These are phyloP conservation scores for Gentiana dahurica DNA, from an alignment of 257 asterid genomes.

Conservation along the genomic window DNA sequence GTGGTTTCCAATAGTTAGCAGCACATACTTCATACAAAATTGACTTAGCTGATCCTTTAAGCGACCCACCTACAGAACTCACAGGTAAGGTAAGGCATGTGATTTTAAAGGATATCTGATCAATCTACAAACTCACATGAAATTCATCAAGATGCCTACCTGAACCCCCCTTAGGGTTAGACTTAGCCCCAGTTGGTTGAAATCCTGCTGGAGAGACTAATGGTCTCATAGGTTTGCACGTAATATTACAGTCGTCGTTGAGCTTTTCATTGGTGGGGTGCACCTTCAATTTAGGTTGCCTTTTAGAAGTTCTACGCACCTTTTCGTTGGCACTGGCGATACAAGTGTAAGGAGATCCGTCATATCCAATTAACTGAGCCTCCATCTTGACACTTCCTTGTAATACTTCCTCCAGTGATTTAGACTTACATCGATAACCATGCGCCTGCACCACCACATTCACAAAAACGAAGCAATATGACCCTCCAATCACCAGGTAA, in stretches of 20 bases:
- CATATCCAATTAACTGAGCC: constrained; percentile 72
- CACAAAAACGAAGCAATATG: constrained; percentile 2
- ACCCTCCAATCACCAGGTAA: too few relatives aligned
- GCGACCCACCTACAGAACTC: constrained; percentile 32
- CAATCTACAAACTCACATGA: background rate
- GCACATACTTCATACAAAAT: constrained; percentile 57
- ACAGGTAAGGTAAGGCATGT: constrained; percentile 14
- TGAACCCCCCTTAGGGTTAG: constrained; percentile 18
- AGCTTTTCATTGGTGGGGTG: constrained; percentile 22
- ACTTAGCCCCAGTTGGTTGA: constrained; percentile 14
- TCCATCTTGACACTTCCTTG: constrained; percentile 29
- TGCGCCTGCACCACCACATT: constrained; percentile 40
- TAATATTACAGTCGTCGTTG: constrained; percentile 11
- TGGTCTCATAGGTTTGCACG: constrained; percentile 16
- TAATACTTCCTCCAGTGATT: constrained; percentile 57
- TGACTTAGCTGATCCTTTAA: constrained; percentile 50
- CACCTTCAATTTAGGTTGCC: constrained; percentile 13
- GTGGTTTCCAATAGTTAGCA: constrained; percentile 85
- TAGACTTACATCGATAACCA: constrained; percentile 53
- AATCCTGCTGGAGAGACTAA: constrained; percentile 14
- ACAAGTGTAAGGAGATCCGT: constrained; percentile 35
- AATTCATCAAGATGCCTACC: constrained; percentile 26
- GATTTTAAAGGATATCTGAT: background rate
- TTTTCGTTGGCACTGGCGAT: constrained; percentile 10
- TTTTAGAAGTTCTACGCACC: constrained; percentile 24